phyloP scores from a whole-genome alignment of 371 early-diverging fungal genomes.

The Mortierella sp. region DNA sequence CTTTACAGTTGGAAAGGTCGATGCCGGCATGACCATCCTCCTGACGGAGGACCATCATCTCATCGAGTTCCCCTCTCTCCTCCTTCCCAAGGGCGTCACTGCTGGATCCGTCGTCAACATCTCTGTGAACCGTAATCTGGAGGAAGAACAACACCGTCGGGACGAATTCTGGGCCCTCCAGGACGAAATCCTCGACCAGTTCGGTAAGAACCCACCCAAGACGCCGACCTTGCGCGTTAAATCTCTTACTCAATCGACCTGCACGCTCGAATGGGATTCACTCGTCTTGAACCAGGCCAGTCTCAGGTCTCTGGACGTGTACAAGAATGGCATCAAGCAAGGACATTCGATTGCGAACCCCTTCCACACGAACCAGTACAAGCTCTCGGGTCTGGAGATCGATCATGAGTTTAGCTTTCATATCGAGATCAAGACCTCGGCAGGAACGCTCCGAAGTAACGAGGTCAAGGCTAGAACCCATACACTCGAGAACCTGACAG shows the following conservation, averaged over 20 bases:
- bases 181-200: slow-evolving; percentile 81
- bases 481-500: slow-evolving; percentile 93
- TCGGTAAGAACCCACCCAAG: slow-evolving; percentile 82
- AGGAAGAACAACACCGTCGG: slow-evolving; percentile 84
- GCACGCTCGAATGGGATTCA: slow-evolving; percentile 90
- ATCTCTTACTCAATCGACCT: slow-evolving; percentile 90
- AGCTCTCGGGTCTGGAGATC: slow-evolving; percentile 90
- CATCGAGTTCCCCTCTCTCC: slow-evolving; percentile 95
- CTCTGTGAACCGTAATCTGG: slow-evolving; percentile 86
- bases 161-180: slow-evolving; percentile 89
- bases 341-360: slow-evolving; percentile 55
- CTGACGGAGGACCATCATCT: slow-evolving; percentile 96
- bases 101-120: slow-evolving; percentile 96
- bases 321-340: slow-evolving; percentile 73
- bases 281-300: slow-evolving; percentile 83
- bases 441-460: slow-evolving; percentile 86
- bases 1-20: slow-evolving; percentile 92
- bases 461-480: slow-evolving; percentile 84
- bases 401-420: slow-evolving; percentile 89
- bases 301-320: slow-evolving; percentile 86
- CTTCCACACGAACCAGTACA: slow-evolving; percentile 72
- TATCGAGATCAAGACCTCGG: slow-evolving; percentile 89
- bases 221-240: slow-evolving; percentile 81
- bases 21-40: slow-evolving; percentile 93
- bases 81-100: slow-evolving; percentile 93